phyloP scores from a whole-genome alignment of 108 stramenopile species.

The Cyclotella cryptica region DNA sequence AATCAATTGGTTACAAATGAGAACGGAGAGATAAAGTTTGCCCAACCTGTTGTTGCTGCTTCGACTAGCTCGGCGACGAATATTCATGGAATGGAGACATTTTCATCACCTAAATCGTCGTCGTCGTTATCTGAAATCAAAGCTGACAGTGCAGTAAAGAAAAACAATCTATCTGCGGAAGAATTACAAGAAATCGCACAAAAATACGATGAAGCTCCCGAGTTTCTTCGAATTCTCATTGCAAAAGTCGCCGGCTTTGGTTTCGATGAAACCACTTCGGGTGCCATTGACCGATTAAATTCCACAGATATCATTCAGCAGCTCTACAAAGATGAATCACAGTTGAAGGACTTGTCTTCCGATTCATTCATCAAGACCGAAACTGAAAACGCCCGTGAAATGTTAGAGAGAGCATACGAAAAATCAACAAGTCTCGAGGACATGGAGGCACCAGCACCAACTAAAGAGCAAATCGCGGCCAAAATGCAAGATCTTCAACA shows the following conservation, averaged over 20 bases:
- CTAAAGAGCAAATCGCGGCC: constrained; percentile 51
- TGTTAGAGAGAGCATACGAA: too few relatives aligned
- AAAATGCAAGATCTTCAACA: constrained; percentile 42
- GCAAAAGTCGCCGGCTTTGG: constrained; percentile 49
- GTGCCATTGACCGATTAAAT: constrained; percentile 42
- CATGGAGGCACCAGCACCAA: too few relatives aligned
- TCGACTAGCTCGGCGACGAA: neutral
- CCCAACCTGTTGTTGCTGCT: constrained; percentile 10
- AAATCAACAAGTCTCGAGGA: too few relatives aligned
- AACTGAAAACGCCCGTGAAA: neutral
- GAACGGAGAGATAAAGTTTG: constrained; percentile 18
- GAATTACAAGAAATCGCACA: constrained; percentile 48
- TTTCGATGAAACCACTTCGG: constrained; percentile 48
- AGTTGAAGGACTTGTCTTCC: constrained; percentile 15
- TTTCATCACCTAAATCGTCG: constrained; percentile 16
- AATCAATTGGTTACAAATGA: constrained; percentile 58
- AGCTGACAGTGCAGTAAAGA: neutral
- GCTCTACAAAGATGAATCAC: constrained; percentile 41
- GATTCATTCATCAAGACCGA: constrained; percentile 16
- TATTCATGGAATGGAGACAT: neutral
- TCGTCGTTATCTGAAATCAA: neutral
- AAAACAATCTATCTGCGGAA: constrained; percentile 10
- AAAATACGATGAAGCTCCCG: constrained; percentile 52
- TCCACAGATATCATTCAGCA: constrained; percentile 40
- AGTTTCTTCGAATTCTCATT: constrained; percentile 55